Evolutionary conservation across 2,329 filamentous ascomycete genomes (phyloP), one percentile per base, ranked within the genome.

Genomic region (Biscogniauxia marginata): DNA sequence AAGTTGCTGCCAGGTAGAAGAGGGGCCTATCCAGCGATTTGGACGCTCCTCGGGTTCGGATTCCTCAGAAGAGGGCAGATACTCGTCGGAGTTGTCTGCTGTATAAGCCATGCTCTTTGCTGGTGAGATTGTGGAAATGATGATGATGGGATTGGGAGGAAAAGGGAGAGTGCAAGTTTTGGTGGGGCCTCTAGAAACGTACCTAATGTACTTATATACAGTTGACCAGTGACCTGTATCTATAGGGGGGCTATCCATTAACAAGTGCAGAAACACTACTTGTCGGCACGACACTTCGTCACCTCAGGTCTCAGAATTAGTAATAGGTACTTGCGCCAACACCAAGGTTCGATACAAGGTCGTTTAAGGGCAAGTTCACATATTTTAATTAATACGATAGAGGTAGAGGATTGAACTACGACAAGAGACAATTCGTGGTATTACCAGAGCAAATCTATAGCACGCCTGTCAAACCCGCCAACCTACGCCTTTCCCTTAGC

Each of bases 1-100:
- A 55, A 84, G 75, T 8, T 72, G 66, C 53, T 76, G 77, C 91
- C 92, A 96, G 62, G 86, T 87, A 30, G 81, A 82, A 16, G 81
- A 73, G 1, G 81, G 73, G 1, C 91, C 90, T n/a, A 71, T 77
- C 79, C 89, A 96, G 58, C 85, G 85, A 68, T 95, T 95, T 8
- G 86, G 86, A 1, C 88, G 82, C 47, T 74, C 70, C 49, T 75
- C 69, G 23, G 63, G 55, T 59, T 75, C 66, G 24, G 82, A 74
- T 52, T 80, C 60, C 6, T 68, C 77, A 3, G 63, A 80, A 71
- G 70, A 61, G 76, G 77, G 60, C 20, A 57, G 47, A 49, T 66
- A 62, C 16, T 63, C 57, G 46, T 66, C 61, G 1, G 62, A 63
- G 18, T 61, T 60, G 49, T 65, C 55, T 30, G 50, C 53, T 24